These are phyloP conservation scores for Kurtzmaniella fragi DNA, from an alignment of 805 yeast genomes.

Conservation along the genomic window DNA sequence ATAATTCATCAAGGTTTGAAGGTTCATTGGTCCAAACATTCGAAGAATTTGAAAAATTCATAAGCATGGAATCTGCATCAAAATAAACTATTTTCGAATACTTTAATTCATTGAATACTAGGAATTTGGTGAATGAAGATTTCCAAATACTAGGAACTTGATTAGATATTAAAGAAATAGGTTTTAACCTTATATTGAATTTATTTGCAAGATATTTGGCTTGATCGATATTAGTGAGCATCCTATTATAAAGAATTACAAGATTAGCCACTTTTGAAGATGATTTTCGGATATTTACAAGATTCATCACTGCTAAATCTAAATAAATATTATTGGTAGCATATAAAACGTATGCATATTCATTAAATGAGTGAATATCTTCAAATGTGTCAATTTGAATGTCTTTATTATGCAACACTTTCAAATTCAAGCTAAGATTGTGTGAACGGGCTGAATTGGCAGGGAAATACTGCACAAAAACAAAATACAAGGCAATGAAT, in stretches of 20 bases:
- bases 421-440: slow-evolving; percentile 12
- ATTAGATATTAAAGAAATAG: background rate
- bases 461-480: slow-evolving; percentile 3
- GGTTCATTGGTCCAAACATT: background rate
- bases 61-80: slow-evolving; percentile 52
- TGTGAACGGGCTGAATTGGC: slow-evolving; percentile 2
- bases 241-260: slow-evolving; percentile 36
- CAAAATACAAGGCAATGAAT: slow-evolving; percentile 15
- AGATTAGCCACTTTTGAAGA: slow-evolving; percentile 39
- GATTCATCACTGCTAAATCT: slow-evolving; percentile 47
- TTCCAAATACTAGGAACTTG: slow-evolving; percentile 34
- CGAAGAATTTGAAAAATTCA: slow-evolving; percentile 9
- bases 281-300: slow-evolving; percentile 27
- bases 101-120: slow-evolving; percentile 44
- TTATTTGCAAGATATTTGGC: background rate
- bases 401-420: slow-evolving; percentile 7
- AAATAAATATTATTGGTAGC: slow-evolving; percentile 50
- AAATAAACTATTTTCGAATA: slow-evolving; percentile 52
- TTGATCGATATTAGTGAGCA: slow-evolving; percentile 9
- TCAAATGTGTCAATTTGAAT: slow-evolving; percentile 10
- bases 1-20: slow-evolving; percentile 26
- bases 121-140: slow-evolving; percentile 50
- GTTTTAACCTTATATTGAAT: background rate
- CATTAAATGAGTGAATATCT: slow-evolving; percentile 1
- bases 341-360: slow-evolving; percentile 55